Evolutionary conservation across 2,329 filamentous ascomycete species (phyloP).

Genomic region (Colletotrichum lindemuthianum): DNA sequence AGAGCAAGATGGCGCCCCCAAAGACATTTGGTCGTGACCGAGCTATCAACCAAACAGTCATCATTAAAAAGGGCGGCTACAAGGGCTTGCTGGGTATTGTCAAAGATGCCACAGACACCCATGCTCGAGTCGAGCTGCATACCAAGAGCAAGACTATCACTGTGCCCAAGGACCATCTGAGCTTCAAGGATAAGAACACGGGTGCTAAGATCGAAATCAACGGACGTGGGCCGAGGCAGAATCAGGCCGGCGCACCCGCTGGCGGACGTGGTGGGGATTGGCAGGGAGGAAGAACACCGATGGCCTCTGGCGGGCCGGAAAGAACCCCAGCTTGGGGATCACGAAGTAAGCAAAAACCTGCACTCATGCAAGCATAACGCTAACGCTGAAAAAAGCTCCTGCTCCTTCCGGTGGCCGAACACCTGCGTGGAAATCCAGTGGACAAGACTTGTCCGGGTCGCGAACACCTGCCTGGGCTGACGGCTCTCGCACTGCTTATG

Average conservation of each 20-base stretch:
- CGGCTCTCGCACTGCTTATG: slow-evolving; percentile 74
- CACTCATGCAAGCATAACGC: slow-evolving; percentile 37
- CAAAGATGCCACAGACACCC: slow-evolving; percentile 88
- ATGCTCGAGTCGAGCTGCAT: slow-evolving; percentile 91
- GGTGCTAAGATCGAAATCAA: slow-evolving; percentile 82
- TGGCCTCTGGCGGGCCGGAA: slow-evolving; percentile 67
- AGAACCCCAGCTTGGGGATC: slow-evolving; percentile 82
- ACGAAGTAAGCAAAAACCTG: slow-evolving; percentile 63
- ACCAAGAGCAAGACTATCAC: slow-evolving; percentile 93
- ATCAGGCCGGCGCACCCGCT: slow-evolving; percentile 53
- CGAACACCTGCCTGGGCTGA: slow-evolving; percentile 78
- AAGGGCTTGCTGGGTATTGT: slow-evolving; percentile 96
- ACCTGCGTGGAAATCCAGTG: slow-evolving; percentile 66
- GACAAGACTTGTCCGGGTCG: slow-evolving; percentile 61
- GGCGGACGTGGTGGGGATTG: slow-evolving; percentile 63
- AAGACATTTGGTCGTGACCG: slow-evolving; percentile 81
- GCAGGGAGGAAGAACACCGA: slow-evolving; percentile 75
- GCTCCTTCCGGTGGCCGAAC: slow-evolving; percentile 66
- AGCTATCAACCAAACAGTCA: slow-evolving; percentile 90
- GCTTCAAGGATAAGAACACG: slow-evolving; percentile 85
- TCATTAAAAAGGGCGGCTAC: slow-evolving; percentile 85
- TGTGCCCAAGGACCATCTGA: slow-evolving; percentile 82
- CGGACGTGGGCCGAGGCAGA: slow-evolving; percentile 57
- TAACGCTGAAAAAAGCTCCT: slow-evolving; percentile 55
- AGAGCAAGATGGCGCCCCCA: slow-evolving; percentile 72